These are phyloP conservation scores for Trichosporon coremiiforme DNA, from an alignment of 1,284 basidiomycete species.

Conservation along the genomic window DNA sequence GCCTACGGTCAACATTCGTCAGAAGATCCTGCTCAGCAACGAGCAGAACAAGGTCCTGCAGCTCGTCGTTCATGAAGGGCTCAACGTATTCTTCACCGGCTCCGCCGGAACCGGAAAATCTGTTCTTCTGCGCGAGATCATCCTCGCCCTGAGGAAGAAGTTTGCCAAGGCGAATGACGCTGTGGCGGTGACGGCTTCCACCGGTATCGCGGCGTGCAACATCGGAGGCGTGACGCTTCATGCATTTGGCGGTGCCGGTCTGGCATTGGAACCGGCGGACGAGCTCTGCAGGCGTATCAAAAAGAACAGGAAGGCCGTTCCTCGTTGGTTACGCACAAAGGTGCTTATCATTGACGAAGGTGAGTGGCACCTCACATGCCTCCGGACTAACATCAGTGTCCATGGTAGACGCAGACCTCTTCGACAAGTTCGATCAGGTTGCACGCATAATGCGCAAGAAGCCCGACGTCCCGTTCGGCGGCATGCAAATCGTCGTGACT, in stretches of 20 bases:
- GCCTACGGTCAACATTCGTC: constrained; percentile 48
- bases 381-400: constrained; percentile 67
- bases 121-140: constrained; percentile 87
- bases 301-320: constrained; percentile 69
- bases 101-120: constrained; percentile 96
- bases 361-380: constrained; percentile 47
- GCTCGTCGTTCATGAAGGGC: constrained; percentile 66
- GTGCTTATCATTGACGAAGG: constrained; percentile 95
- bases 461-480: constrained; percentile 75
- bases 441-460: constrained; percentile 62
- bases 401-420: constrained; percentile 89
- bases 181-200: constrained; percentile 83
- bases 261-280: constrained; percentile 71
- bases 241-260: constrained; percentile 85
- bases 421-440: constrained; percentile 57
- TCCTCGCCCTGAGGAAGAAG: constrained; percentile 64
- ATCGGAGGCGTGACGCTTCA: constrained; percentile 92
- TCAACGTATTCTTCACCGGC: constrained; percentile 93
- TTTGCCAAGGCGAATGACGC: constrained; percentile 60
- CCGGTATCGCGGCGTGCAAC: constrained; percentile 90
- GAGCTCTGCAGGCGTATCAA: constrained; percentile 68
- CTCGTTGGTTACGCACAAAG: constrained; percentile 72
- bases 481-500: constrained; percentile 88
- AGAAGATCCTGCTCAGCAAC: constrained; percentile 65
- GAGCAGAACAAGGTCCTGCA: constrained; percentile 82